These are phyloP conservation scores for Closterium sp. DNA, from an alignment of 139 green algal genomes.

Conservation along the genomic window DNA sequence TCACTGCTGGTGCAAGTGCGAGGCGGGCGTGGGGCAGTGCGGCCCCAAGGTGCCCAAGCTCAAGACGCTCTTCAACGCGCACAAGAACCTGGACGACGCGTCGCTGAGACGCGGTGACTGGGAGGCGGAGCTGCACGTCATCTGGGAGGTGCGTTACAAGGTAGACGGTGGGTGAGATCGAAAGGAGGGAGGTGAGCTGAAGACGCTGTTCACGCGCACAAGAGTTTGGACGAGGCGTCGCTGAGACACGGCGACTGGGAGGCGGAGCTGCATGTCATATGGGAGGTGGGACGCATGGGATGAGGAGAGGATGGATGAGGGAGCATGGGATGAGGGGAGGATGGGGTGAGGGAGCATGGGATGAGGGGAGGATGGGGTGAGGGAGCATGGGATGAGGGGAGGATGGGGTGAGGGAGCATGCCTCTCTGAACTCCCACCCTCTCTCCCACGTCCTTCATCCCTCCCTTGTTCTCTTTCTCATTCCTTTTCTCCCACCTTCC, in stretches of 20 bases:
- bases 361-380: too few relatives aligned
- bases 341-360: too few relatives aligned
- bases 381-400: too few relatives aligned
- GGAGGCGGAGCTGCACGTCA: slow-evolving; percentile 10
- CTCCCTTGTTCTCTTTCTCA: not conserved
- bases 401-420: too few relatives aligned
- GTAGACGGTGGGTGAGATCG: too few relatives aligned
- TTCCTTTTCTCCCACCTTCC: not conserved
- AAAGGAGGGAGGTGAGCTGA: slow-evolving; percentile 15
- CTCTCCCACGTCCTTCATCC: not conserved
- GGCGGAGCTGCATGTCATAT: too few relatives aligned
- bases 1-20: slow-evolving; percentile 34
- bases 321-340: too few relatives aligned
- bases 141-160: slow-evolving; percentile 19
- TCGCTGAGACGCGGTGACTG: not conserved
- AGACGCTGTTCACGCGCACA: slow-evolving; percentile 17
- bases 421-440: not conserved
- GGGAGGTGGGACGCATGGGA: not conserved
- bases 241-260: too few relatives aligned
- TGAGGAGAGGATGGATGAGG: too few relatives aligned
- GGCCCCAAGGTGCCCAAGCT: slow-evolving; percentile 34
- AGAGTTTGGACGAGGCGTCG: slow-evolving; percentile 1
- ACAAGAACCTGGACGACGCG: slow-evolving; percentile 7
- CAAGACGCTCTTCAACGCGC: slow-evolving; percentile 26
- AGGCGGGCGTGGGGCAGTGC: slow-evolving; percentile 28